These are phyloP conservation scores for Astragalus membranaceus DNA, from an alignment of 306 rosid species.

Conservation along the genomic window DNA sequence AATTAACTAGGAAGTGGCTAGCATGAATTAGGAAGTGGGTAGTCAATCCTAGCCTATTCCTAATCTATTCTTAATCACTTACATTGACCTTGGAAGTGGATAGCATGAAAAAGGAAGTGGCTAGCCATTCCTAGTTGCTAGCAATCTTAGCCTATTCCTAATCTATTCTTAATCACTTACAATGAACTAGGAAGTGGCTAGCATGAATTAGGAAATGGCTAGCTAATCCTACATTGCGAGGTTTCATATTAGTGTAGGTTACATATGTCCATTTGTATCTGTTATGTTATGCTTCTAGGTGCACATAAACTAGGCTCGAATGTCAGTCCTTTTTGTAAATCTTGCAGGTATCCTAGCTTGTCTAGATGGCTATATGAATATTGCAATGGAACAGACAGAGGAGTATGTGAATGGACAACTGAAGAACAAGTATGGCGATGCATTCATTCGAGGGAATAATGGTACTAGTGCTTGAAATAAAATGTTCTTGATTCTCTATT, in stretches of 20 bases:
- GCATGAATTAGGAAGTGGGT: no score
- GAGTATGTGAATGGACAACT: conserved; percentile 91
- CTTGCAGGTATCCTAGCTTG: conserved; percentile 87
- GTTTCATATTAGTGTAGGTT: not conserved
- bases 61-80: no score
- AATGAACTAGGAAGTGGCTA: no score
- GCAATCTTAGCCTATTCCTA: no score
- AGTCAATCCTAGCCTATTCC: no score
- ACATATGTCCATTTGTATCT: not conserved
- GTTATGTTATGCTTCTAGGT: not conserved
- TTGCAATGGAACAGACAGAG: conserved; percentile 99
- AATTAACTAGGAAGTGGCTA: no score
- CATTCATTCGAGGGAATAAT: conserved; percentile 75
- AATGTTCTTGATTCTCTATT: not conserved
- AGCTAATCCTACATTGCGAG: no score
- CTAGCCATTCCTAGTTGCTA: no score
- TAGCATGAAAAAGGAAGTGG: no score
- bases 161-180: no score
- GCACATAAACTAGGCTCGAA: not conserved
- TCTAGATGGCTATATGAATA: conserved; percentile 96
- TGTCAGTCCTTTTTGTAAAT: not conserved
- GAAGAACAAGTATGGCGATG: conserved; percentile 94
- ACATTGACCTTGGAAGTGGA: no score
- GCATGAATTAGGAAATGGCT: no score
- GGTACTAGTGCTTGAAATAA: not conserved